Base-by-base conservation (phyloP, 169 alveolate genomes). In the Babesia ovata region DNA sequence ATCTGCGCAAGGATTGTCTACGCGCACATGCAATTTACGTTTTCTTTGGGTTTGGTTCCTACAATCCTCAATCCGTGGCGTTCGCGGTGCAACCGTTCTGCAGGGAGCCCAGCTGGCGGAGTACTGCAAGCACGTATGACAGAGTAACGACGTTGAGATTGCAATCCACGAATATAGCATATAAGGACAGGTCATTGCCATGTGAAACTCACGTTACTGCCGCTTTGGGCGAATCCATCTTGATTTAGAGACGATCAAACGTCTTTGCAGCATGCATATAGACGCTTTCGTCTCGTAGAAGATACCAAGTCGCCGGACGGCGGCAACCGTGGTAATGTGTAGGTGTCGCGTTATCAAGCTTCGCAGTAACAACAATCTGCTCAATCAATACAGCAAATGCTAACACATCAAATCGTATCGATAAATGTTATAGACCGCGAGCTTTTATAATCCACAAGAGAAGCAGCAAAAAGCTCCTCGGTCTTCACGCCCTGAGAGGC, bases 71-170 rank as follows among this genome's bases (percentile, higher is more conserved):
- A 19, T 9, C 63, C 58, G 65, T 33, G 76, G 19, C 39, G 52
- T 17, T 67, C 76, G 4, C 58, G 56, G 29, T 67, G 33, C n/a
- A 52, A 24, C 53, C 48, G 48, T 3, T 67, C 58, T 3, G 26
- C 46, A 9, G 76, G 42, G 22, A 67, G 67, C 11, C 76, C 76
- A 22, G 76, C 76, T 22, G 63, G 63, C n/a, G 63, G 66, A n/a
- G 19, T 46, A 56, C 76, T 67, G 65, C 21, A 29, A 19, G 19
- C 17, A 26, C 22, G 57, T 39, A 12, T 62, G 49, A 17, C 29
- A 21, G 13, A 4, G 29, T n/a, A 13, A 29, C 21, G 45, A 22
- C 58, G 56, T 26, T 9, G 14, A 8, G 10, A 29, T 33, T 21
- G 46, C 50, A 36, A 0, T 1, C 8, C 19, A 21, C 28, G n/a